These are phyloP conservation scores for Penicillium paxilli DNA, from an alignment of 495 filamentous ascomycete species.

Conservation along the genomic window DNA sequence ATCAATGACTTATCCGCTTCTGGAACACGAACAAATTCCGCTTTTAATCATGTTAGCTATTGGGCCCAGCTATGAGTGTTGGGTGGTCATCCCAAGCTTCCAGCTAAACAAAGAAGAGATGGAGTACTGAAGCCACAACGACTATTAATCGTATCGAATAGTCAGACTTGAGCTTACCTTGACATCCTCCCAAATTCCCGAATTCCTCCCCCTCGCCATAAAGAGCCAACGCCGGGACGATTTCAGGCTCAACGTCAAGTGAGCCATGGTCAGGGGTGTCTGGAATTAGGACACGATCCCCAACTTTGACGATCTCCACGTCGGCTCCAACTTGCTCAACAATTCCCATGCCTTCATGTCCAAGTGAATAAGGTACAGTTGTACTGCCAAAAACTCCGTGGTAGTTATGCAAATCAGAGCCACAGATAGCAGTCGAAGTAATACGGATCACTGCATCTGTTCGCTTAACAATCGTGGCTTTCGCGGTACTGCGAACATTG, in stretches of 20 bases:
- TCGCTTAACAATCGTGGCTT: constrained; percentile 8
- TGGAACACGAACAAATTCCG: constrained; percentile 34
- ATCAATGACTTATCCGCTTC: constrained; percentile 31
- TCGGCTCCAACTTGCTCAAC: constrained; percentile 23
- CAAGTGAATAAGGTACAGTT: constrained; percentile 20
- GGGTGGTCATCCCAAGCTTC: no score
- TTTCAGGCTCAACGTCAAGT: not conserved
- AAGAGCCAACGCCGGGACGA: not conserved
- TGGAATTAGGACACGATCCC: not conserved
- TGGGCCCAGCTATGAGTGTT: no score
- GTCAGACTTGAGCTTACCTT: not conserved
- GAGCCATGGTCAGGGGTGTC: not conserved
- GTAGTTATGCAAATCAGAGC: constrained; percentile 27
- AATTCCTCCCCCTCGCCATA: not conserved
- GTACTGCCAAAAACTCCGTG: constrained; percentile 12
- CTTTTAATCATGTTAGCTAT: constrained; percentile 15
- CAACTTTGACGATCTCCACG: not conserved
- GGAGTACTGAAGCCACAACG: no score
- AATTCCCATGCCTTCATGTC: constrained; percentile 37
- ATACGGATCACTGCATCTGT: constrained; percentile 18
- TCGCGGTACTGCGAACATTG: not conserved
- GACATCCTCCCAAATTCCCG: not conserved
- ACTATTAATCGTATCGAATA: no score
- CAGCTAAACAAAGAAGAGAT: no score
- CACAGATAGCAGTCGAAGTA: constrained; percentile 10